Evolutionary conservation across 2,329 filamentous ascomycete species (phyloP).

Genomic region (Alternaria atra): DNA sequence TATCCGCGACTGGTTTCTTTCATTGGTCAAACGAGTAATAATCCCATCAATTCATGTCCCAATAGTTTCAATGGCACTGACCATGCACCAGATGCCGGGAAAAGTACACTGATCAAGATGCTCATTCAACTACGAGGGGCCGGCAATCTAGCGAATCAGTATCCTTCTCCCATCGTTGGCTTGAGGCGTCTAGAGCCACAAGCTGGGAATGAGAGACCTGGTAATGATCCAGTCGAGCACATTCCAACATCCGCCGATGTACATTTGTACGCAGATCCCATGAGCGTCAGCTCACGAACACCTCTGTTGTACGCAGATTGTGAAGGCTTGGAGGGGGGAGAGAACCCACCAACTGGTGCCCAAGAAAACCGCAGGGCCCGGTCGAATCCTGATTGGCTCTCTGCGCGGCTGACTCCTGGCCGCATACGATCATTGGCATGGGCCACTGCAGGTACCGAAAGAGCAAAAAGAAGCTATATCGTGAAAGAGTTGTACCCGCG

Average conservation of each 20-base stretch:
- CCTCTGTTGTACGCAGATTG: slow-evolving; percentile 63
- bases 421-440: background rate
- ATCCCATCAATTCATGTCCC: slow-evolving; percentile 26
- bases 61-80: background rate
- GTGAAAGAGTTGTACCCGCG: slow-evolving; percentile 54
- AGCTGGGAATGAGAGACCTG: background rate
- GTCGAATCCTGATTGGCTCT: background rate
- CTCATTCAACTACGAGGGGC: slow-evolving; percentile 48
- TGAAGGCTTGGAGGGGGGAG: slow-evolving; percentile 62
- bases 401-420: background rate
- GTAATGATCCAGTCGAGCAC: background rate
- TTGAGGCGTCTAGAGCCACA: slow-evolving; percentile 1
- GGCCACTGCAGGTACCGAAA: background rate
- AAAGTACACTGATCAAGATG: slow-evolving; percentile 61
- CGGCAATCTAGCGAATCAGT: slow-evolving; percentile 33
- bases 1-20: slow-evolving; percentile 53
- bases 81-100: slow-evolving; percentile 51
- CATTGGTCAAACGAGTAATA: slow-evolving; percentile 47
- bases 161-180: slow-evolving; percentile 31
- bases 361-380: background rate
- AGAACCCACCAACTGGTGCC: slow-evolving; percentile 48
- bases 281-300: slow-evolving; percentile 48
- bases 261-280: slow-evolving; percentile 61
- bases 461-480: slow-evolving; percentile 46
- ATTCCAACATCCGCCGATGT: slow-evolving; percentile 32